Percentiles rank a stretch among this genome's conserved stretches.
phyloP scores from a whole-genome alignment of 1,139 yeast genomes.

The Kurtzmaniella quercitrusa region DNA sequence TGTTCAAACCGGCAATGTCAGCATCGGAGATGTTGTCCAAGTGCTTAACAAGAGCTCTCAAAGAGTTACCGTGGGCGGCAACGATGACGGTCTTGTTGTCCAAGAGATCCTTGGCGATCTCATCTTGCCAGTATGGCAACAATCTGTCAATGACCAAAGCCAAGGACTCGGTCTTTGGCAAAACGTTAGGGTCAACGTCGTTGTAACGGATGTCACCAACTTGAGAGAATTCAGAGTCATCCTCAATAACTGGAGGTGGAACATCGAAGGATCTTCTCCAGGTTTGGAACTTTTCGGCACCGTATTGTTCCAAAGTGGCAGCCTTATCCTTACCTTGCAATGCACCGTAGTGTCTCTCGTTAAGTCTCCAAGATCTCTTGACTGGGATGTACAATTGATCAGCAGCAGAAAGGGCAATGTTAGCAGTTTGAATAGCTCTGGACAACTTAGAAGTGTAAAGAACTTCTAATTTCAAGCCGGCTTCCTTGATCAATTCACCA shows the following conservation, averaged over 20 bases:
- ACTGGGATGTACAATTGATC: constrained; percentile 92
- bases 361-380: constrained; percentile 95
- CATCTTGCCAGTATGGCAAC: constrained; percentile 97
- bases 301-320: constrained; percentile 81
- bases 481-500: constrained; percentile 87
- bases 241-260: constrained; percentile 90
- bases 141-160: constrained; percentile 94
- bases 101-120: constrained; percentile 79
- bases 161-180: constrained; percentile 94
- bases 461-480: constrained; percentile 80
- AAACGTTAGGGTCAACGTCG: constrained; percentile 75
- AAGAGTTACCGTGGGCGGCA: constrained; percentile 98
- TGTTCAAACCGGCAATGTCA: constrained; percentile 90
- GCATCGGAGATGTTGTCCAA: constrained; percentile 91
- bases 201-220: constrained; percentile 79
- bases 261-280: constrained; percentile 98
- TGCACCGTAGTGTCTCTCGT: constrained; percentile 99
- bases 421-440: constrained; percentile 97
- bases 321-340: constrained; percentile 99
- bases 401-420: constrained; percentile 86
- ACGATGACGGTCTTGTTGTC: constrained; percentile 86
- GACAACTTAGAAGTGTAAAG: constrained; percentile 88
- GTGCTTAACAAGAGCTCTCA: constrained; percentile 95
- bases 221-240: constrained; percentile 79
- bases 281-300: constrained; percentile 89